Base-by-base conservation (phyloP, 306 rosid species). In the Herpetospermum pedunculosum region DNA sequence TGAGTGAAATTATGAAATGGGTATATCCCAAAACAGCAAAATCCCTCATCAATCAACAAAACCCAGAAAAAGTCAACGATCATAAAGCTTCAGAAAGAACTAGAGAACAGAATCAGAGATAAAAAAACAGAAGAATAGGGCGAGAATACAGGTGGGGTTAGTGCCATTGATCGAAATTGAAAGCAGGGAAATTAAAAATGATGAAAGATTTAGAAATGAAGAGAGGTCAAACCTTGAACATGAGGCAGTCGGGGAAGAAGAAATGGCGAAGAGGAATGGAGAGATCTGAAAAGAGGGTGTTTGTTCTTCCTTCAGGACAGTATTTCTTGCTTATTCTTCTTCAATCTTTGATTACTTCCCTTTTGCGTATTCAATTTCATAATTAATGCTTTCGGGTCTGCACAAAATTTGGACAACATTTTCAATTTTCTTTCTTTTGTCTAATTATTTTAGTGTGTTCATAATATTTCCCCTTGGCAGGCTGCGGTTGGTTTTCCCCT, bases 21-120 rank as follows among this genome's bases (percentile, higher is more conserved):
- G 34, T 67, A 4, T 2, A 10, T 25, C 53, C 34, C 72, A 41
- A 67, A 67, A 40, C 52, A 5, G 32, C 72, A 69, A 13, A 44
- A 69, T 26, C 34, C 13, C 15, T 44, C 55, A 46, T 26, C 1
- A 67, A 67, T 6, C 30, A 19, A 67, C 34, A 41, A 69, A 43
- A 16, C 40, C 74, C 74, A 69, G 55, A 14, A 41, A 60, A 68
- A 68, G 38, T 68, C 73, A 68, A 67, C 54, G 37, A 68, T 16
- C 54, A 43, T 25, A 15, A 54, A 25, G 73, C 54, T 2, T 14
- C 7, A 14, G 8, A 68, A 68, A 43, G 54, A 68, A 68, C 25
- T 3, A 25, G 40, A 23, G 38, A 19, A 23, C 23, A 19, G 25
- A 53, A 8, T 9, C 30, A 23, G 32, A 23, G 60, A 59, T 15